Conservation (phyloP, 2,329 filamentous ascomycete species). For the Hypoxylon sp. region DNA sequence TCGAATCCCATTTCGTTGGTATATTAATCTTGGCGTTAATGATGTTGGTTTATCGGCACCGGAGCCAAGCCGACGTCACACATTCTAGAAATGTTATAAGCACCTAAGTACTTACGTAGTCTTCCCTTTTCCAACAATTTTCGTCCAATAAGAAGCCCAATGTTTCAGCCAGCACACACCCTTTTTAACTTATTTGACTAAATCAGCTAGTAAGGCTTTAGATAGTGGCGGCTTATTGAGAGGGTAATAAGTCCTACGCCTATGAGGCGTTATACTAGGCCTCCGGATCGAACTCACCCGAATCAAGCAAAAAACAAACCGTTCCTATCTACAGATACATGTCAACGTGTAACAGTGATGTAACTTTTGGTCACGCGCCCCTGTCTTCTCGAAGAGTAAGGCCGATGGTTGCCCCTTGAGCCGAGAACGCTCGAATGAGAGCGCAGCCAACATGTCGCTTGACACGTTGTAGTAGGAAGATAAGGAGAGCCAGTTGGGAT, state of each 20-base stretch:
- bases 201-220: constrained; percentile 21
- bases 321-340: constrained; percentile 8
- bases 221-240: constrained; percentile 10
- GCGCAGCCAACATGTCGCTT: constrained; percentile 5
- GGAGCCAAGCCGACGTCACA: constrained; percentile 15
- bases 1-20: neutral
- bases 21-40: neutral
- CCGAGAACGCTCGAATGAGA: neutral
- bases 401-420: neutral
- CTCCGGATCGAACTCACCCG: constrained; percentile 19
- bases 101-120: neutral
- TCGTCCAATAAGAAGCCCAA: constrained; percentile 29
- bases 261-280: constrained; percentile 26
- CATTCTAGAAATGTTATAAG: constrained; percentile 6
- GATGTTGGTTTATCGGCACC: constrained; percentile 21
- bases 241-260: constrained; percentile 9
- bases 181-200: neutral
- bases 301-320: constrained; percentile 19
- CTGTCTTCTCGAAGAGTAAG: constrained; percentile 9
- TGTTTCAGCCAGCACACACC: constrained; percentile 27
- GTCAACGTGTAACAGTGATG: constrained; percentile 30
- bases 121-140: constrained; percentile 4
- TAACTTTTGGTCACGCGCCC: constrained; percentile 7
- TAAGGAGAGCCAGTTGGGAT: neutral
- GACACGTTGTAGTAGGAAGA: neutral